Base-by-base conservation (phyloP, 345 rosid genomes). In the Limnanthes douglasii region DNA sequence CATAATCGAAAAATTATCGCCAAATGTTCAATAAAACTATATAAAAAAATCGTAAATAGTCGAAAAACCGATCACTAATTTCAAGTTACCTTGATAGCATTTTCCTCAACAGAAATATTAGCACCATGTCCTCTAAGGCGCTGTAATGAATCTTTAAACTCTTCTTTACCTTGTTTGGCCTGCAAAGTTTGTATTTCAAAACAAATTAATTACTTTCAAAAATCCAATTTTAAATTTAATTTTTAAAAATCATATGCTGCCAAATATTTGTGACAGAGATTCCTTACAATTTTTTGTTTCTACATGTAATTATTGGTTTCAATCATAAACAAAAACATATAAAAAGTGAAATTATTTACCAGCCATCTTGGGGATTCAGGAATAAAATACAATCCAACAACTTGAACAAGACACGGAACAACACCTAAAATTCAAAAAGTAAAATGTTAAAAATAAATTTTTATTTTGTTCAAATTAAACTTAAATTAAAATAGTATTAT, bases 361-460 rank as follows among this genome's bases (percentile, higher is more conserved):
- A 57, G 38, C 62, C 62, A 57, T 51, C 62, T 50, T 24, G 62
- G 62, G 39, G 62, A 57, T 24, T 57, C 62, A n/a, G 62, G 62
- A 5, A 57, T 50, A 48, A 57, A 57, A 11, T 50, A 45, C 9
- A 57, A 15, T 13, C 56, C 42, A 7, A 44, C 6, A 7, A 57
- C 37, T 8, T 57, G 62, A 5, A 45, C 9, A 12, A 50, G 11
- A 28, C 62, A 57, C 28, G 62, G 37, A n/a, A 41, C 28, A 14
- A 54, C 31, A 0, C 62, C 62, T 57, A 25, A 2, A n/a, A 36
- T 9, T 29, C 24, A 0, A 31, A 15, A 33, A 31, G 39, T 10
- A 19, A n/a, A 17, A 27, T 43, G 17, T 42, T 42, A 31, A 6
- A 32, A 29, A 2, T 0, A 17, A n/a, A n/a, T n/a, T n/a, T n/a